Percentiles rank a stretch among this genome's conserved stretches.
Conservation (phyloP, 106 monocot genomes). For the Dioscorea zingiberensis region DNA sequence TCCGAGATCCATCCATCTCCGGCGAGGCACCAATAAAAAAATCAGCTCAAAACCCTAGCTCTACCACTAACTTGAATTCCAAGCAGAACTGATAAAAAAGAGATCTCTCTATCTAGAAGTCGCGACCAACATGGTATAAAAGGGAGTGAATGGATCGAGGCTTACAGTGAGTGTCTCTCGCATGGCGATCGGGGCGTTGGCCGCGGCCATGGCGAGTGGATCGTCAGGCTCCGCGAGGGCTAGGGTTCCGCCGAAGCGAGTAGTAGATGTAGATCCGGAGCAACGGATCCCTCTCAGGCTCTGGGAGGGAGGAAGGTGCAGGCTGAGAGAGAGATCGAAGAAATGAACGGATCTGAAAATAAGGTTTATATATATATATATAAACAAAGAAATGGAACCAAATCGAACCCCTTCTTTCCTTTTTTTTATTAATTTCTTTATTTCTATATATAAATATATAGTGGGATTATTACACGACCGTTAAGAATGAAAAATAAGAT, state of each 20-base stretch:
- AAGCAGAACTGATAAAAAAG: not conserved
- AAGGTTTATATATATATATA: not conserved
- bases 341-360: not conserved
- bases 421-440: not conserved
- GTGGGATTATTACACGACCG: too few species aligned
- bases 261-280: slow-evolving; percentile 1
- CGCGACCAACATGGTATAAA: not conserved
- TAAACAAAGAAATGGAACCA: not conserved
- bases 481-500: too few species aligned
- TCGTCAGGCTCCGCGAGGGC: not conserved
- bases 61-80: not conserved
- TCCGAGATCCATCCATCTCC: not conserved
- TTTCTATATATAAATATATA: not conserved
- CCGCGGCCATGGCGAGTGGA: slow-evolving; percentile 79
- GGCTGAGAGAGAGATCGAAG: slow-evolving; percentile 1
- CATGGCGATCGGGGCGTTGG: slow-evolving; percentile 96
- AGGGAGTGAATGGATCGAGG: not conserved
- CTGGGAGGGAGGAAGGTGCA: not conserved
- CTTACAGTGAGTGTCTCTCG: slow-evolving; percentile 82
- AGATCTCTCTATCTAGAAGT: not conserved
- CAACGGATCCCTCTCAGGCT: not conserved
- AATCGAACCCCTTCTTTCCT: not conserved
- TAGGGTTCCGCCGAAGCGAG: slow-evolving; percentile 2
- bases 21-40: not conserved
- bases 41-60: slow-evolving; percentile 9